Percentiles rank a stretch among this genome's conserved stretches.
These are phyloP conservation scores for Forsythia suspensa DNA, from an alignment of 257 asterid species.

Conservation along the genomic window DNA sequence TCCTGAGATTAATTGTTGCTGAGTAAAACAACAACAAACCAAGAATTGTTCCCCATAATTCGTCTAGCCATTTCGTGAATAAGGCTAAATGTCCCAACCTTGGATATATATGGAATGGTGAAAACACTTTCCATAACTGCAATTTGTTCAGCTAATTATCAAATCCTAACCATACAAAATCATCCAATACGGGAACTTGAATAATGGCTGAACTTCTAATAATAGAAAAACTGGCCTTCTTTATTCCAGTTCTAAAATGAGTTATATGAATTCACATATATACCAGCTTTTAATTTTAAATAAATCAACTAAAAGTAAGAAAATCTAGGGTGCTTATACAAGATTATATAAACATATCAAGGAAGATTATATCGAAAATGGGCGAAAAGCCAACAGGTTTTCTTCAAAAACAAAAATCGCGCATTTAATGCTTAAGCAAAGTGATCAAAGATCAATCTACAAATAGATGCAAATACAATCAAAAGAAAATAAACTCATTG, in stretches of 20 bases:
- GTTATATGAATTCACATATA: background rate
- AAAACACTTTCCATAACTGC: background rate
- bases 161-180: background rate
- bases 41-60: background rate
- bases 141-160: background rate
- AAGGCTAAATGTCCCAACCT: slow-evolving; percentile 5
- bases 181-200: background rate
- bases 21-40: no score
- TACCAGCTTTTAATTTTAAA: background rate
- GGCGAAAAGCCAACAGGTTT: background rate
- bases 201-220: background rate
- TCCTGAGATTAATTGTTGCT: no score
- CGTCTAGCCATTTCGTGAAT: slow-evolving; percentile 1
- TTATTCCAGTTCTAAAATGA: background rate
- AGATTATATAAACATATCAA: background rate
- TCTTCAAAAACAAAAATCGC: background rate
- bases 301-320: background rate
- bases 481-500: slow-evolving; percentile 10
- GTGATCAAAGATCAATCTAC: slow-evolving; percentile 15
- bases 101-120: background rate
- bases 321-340: background rate
- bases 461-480: background rate
- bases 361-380: background rate
- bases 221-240: background rate
- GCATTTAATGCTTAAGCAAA: background rate